Evolutionary conservation across 2,329 filamentous ascomycete species (phyloP), one percentile per base, ranked within the genome.

Genomic region (Stachybotrys chartarum): DNA sequence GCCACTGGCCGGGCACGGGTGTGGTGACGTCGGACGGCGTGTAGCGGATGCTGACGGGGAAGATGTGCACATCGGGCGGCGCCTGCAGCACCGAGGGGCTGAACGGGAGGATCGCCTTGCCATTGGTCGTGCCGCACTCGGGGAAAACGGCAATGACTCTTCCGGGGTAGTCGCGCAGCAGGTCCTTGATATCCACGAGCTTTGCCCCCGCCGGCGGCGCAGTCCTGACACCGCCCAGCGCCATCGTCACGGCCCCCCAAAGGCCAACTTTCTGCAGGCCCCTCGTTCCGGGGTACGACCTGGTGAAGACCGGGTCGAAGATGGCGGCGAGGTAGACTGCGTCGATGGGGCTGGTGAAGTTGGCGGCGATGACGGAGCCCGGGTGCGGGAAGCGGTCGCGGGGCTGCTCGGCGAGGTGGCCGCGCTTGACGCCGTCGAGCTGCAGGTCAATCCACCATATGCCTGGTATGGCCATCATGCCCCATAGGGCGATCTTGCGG

Each of bases 371-470:
- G 63, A 99, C 79, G 55, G 87, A 88, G 50, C 88, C 85, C 5
- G 87, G 83, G 55, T 87, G 83, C 1, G 94, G 94, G 17, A 97
- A 83, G 46, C 90, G 84, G 57, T 85, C 78, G 55, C 80, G 76
- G 45, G 88, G 85, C 64, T 91, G 86, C 65, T 87, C 86, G 50
- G 88, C 86, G 35, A 96, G 78, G 30, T 88, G 92, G 75, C 94
- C 94, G 74, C 91, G 90, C 73, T 90, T 92, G 54, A 99, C 94
- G 56, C 93, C 93, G 70, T 99, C 94, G 61, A 99, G 90, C 71
- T 97, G 93, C n/a, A 99, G 78, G 72, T 99, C 94, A 55, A 97
- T 87, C 93, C 93, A 97, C 91, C 92, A 97, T 56, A 99, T 90
- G 31, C 94, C 93, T 0, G 92, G 91, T 57, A 96, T 88, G 44